Conservation (phyloP, 768 basidiomycete genomes). For the Xerocomus brunneocitrinus region DNA sequence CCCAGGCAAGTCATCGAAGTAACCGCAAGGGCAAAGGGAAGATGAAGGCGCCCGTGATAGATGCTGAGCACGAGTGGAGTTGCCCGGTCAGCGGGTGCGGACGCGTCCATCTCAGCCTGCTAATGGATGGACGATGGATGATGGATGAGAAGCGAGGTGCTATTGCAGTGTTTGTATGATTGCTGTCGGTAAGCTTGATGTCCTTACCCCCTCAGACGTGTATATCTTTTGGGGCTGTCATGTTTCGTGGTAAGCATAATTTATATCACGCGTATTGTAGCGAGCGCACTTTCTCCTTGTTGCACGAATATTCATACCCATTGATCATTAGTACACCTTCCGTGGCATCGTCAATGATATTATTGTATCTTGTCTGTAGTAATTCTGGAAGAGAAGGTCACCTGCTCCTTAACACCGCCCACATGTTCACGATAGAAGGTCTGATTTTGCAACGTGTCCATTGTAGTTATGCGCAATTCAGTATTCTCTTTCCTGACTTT, state of each 20-base stretch:
- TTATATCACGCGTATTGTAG: constrained; percentile 15
- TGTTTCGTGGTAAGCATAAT: neutral
- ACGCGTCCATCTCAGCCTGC: constrained; percentile 50
- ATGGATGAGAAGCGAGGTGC: constrained; percentile 46
- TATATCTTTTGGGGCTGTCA: neutral
- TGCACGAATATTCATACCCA: too few species aligned
- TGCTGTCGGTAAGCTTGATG: constrained; percentile 2
- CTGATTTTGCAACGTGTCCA: constrained; percentile 20
- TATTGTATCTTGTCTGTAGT: neutral
- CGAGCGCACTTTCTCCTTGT: neutral
- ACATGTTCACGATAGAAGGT: constrained; percentile 16
- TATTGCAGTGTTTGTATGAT: constrained; percentile 38
- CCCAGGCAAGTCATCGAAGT: constrained; percentile 6
- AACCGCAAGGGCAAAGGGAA: constrained; percentile 34
- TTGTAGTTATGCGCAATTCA: neutral
- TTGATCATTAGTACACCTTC: too few species aligned
- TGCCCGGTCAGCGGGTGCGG: constrained; percentile 64
- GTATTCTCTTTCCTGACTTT: neutral
- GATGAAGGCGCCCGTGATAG: constrained; percentile 33
- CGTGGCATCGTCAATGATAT: too few species aligned
- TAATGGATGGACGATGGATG: constrained; percentile 55
- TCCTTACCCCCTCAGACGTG: constrained; percentile 1
- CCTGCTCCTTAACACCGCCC: neutral
- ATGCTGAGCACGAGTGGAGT: constrained; percentile 53
- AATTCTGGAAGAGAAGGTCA: too few species aligned